Evolutionary conservation across 495 filamentous ascomycete species (phyloP).

Genomic region (Talaromyces borbonicus): DNA sequence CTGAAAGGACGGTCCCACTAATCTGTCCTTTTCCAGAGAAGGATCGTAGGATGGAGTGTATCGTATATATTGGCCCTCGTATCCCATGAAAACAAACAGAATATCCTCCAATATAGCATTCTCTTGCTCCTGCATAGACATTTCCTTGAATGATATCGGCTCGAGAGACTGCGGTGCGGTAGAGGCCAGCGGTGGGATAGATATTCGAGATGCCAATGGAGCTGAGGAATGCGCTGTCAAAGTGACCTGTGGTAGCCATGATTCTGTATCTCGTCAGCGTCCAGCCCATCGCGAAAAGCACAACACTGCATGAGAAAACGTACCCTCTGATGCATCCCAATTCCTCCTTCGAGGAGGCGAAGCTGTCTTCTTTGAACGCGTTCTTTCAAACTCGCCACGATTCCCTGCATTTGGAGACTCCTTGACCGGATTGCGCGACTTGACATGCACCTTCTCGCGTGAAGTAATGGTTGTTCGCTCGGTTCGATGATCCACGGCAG

Average conservation of each 20-base stretch:
- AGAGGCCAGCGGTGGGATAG: slow-evolving; percentile 69
- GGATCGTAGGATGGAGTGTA: slow-evolving; percentile 77
- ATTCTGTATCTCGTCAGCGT: slow-evolving; percentile 24
- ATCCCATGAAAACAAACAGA: slow-evolving; percentile 96
- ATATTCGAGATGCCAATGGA: slow-evolving; percentile 78
- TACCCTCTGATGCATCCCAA: slow-evolving; percentile 27
- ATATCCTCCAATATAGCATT: slow-evolving; percentile 80
- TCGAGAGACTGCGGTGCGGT: slow-evolving; percentile 60
- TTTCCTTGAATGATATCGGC: slow-evolving; percentile 58
- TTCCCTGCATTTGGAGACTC: slow-evolving; percentile 36
- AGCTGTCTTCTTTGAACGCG: slow-evolving; percentile 33
- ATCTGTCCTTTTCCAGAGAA: slow-evolving; percentile 68
- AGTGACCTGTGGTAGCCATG: slow-evolving; percentile 78
- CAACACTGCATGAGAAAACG: slow-evolving; percentile 11
- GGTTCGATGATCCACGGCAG: slow-evolving; percentile 25
- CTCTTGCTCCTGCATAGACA: slow-evolving; percentile 76
- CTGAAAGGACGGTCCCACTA: slow-evolving; percentile 70
- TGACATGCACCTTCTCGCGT: slow-evolving; percentile 51
- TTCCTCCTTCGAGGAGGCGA: slow-evolving; percentile 28
- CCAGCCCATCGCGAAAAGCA: slow-evolving; percentile 14
- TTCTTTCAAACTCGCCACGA: slow-evolving; percentile 34
- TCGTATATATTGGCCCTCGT: slow-evolving; percentile 92
- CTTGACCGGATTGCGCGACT: slow-evolving; percentile 58
- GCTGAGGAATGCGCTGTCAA: slow-evolving; percentile 79
- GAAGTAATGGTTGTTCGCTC: slow-evolving; percentile 48